Evolutionary conservation across 2,329 filamentous ascomycete species (phyloP).

Genomic region (Paracorniculantispora psalliotae): DNA sequence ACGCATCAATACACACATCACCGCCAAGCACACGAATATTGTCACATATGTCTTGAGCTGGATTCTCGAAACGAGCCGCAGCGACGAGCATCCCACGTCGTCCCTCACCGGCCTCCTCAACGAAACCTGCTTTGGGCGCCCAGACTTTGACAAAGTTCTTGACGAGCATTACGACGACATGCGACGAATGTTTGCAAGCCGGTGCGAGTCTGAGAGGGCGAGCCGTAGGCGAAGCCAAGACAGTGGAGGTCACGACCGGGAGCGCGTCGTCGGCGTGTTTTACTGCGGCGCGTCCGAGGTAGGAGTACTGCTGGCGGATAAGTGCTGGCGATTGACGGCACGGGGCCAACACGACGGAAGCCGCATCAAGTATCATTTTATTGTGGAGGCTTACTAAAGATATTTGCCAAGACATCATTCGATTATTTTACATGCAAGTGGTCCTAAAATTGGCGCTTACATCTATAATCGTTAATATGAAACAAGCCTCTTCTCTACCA

Average conservation of each 20-base stretch:
- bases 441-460: too few species aligned
- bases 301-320: conserved; percentile 51
- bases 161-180: conserved; percentile 51
- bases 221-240: neutral
- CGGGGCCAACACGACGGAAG: conserved; percentile 47
- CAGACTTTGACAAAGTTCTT: conserved; percentile 48
- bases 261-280: conserved; percentile 42
- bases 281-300: conserved; percentile 53
- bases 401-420: too few species aligned
- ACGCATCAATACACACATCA: conserved; percentile 52
- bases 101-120: conserved; percentile 50
- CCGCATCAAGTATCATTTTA: conserved; percentile 51
- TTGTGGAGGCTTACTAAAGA: conserved; percentile 38
- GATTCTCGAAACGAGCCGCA: conserved; percentile 52
- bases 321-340: conserved; percentile 45
- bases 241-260: neutral
- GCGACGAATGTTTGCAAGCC: conserved; percentile 21
- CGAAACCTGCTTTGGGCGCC: conserved; percentile 49
- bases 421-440: too few species aligned
- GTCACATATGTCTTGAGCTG: conserved; percentile 51
- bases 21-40: conserved; percentile 49
- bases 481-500: too few species aligned
- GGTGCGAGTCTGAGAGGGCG: neutral
- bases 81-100: conserved; percentile 44
- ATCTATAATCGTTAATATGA: too few species aligned